Conservation (phyloP, 1,139 yeast species). For the Pichia sp. region DNA sequence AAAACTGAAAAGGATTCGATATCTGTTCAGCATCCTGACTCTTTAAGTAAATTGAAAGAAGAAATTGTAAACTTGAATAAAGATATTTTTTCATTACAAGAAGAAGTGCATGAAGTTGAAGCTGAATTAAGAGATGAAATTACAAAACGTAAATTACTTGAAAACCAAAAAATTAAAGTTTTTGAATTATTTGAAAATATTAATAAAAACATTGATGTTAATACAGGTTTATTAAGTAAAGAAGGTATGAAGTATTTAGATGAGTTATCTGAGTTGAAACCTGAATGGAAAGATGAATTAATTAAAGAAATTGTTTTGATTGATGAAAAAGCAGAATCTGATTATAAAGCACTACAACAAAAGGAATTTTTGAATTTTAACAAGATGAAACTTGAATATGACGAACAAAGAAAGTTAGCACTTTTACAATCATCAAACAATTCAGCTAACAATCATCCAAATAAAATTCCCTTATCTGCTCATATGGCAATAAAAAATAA, state of each 20-base stretch:
- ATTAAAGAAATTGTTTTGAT: slow-evolving; percentile 24
- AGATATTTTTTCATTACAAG: slow-evolving; percentile 22
- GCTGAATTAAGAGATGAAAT: slow-evolving; percentile 33
- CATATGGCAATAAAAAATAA: not conserved
- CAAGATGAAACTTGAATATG: slow-evolving; percentile 19
- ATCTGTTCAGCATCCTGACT: slow-evolving; percentile 20
- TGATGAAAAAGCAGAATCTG: slow-evolving; percentile 31
- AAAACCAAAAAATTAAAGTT: slow-evolving; percentile 25
- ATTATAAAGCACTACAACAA: slow-evolving; percentile 31
- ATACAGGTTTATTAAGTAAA: slow-evolving; percentile 30
- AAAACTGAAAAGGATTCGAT: slow-evolving; percentile 18
- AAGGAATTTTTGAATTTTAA: slow-evolving; percentile 21
- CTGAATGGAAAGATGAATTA: slow-evolving; percentile 28
- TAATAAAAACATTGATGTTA: slow-evolving; percentile 27
- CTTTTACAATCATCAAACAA: not conserved
- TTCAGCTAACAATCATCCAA: not conserved
- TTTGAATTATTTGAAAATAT: slow-evolving; percentile 27
- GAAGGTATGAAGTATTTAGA: slow-evolving; percentile 29
- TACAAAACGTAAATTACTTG: slow-evolving; percentile 29
- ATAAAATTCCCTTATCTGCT: not conserved
- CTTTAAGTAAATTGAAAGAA: slow-evolving; percentile 19
- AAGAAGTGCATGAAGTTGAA: slow-evolving; percentile 33
- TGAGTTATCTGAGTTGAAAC: slow-evolving; percentile 24
- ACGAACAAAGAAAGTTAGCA: slow-evolving; percentile 13
- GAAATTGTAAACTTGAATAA: slow-evolving; percentile 28